Conservation (phyloP, 495 filamentous ascomycete species). For the Aspergillus bertholletiae region DNA sequence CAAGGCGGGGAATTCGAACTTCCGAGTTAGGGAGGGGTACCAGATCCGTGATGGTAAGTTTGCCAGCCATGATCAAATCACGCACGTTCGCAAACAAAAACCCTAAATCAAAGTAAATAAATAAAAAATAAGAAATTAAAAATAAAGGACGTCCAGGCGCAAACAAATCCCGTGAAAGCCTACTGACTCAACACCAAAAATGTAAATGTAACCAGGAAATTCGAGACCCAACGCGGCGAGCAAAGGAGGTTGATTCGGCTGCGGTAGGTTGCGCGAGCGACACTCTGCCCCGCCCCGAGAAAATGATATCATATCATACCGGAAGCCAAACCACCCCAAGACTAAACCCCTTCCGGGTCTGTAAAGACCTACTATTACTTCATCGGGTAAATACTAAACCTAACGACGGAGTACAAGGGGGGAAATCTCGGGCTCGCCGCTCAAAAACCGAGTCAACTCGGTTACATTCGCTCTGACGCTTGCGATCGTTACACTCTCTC, state of each 20-base stretch:
- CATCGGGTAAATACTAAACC: no score
- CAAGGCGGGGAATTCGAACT: conserved; percentile 60
- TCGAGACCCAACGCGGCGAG: background rate
- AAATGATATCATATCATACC: background rate
- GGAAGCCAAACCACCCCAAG: no score
- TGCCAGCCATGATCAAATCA: conserved; percentile 26
- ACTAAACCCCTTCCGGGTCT: no score
- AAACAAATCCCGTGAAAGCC: no score
- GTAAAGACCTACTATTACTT: no score
- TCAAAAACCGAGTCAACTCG: no score
- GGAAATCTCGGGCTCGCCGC: no score
- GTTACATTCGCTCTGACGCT: background rate
- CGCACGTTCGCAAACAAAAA: no score
- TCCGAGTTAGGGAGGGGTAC: conserved; percentile 53
- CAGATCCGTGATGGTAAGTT: conserved; percentile 47
- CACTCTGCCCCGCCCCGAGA: background rate
- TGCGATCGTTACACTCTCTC: background rate
- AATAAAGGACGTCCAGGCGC: no score
- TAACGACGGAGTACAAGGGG: no score
- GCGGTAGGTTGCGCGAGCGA: background rate
- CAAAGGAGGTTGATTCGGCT: background rate
- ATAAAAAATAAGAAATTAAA: background rate
- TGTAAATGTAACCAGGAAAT: background rate
- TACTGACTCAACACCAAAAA: no score
- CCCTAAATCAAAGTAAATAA: background rate